Evolutionary conservation across 2,329 filamentous ascomycete species (phyloP).

Genomic region (Penicillium griseofulvum): DNA sequence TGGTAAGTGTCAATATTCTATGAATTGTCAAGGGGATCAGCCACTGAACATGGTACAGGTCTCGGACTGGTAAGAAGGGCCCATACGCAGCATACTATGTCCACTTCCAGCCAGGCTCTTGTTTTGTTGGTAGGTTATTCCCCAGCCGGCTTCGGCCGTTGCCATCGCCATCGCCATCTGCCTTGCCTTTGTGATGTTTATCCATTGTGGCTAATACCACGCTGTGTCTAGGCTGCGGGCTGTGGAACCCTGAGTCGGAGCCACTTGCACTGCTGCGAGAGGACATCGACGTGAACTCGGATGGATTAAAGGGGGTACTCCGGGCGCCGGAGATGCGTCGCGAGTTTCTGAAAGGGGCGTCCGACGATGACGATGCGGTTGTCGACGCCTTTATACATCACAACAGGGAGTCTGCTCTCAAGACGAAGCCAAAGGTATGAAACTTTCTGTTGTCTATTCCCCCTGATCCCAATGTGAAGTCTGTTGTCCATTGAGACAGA

Average conservation of each 20-base stretch:
- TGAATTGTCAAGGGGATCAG: slow-evolving; percentile 1
- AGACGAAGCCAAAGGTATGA: slow-evolving; percentile 77
- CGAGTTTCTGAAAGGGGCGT: slow-evolving; percentile 61
- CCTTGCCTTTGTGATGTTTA: not conserved
- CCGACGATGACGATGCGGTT: slow-evolving; percentile 57
- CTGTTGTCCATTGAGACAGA: not conserved
- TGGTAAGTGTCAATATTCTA: slow-evolving; percentile 52
- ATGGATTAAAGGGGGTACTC: slow-evolving; percentile 67
- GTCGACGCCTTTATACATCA: slow-evolving; percentile 67
- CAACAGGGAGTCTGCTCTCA: slow-evolving; percentile 74
- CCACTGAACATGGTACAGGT: slow-evolving; percentile 49
- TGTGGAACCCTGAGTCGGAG: slow-evolving; percentile 73
- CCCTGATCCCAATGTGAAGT: not conserved
- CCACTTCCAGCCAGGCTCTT: slow-evolving; percentile 69
- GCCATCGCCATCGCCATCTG: not conserved
- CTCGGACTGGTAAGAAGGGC: slow-evolving; percentile 80
- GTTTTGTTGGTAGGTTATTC: slow-evolving; percentile 65
- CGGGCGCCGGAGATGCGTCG: slow-evolving; percentile 59
- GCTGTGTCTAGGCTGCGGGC: slow-evolving; percentile 61
- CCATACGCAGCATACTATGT: slow-evolving; percentile 87
- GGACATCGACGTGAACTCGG: slow-evolving; percentile 71
- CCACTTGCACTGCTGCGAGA: slow-evolving; percentile 66
- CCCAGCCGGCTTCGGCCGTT: not conserved
- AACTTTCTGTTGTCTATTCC: slow-evolving; percentile 24
- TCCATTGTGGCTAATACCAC: slow-evolving; percentile 7